A percentile compares a stretch with the other conserved stretches of the same genome.
Conservation (phyloP, 345 rosid genomes). For the Arabidopsis arenosa region DNA sequence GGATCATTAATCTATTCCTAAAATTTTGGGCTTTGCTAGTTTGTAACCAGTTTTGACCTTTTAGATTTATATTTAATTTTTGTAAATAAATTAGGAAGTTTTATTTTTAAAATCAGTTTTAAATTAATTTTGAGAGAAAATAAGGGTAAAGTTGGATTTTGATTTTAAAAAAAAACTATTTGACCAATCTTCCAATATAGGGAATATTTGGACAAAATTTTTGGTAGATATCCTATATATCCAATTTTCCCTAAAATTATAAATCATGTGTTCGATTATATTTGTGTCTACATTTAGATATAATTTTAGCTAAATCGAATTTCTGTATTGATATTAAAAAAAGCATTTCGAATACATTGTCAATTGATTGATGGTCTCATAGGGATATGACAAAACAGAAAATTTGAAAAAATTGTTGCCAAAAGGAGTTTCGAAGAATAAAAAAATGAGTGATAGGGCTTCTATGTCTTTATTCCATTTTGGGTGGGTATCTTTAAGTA, state of each 20-base stretch:
- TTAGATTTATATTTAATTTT: no score
- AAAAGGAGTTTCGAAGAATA: conserved; percentile 37
- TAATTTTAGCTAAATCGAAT: not conserved
- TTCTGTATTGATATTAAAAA: not conserved
- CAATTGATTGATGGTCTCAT: conserved; percentile 33
- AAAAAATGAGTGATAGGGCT: conserved; percentile 30
- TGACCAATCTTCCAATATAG: no score
- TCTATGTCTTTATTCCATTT: conserved; percentile 40
- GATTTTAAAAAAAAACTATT: no score
- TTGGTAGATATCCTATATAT: no score
- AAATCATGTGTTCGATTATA: not conserved
- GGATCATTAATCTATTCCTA: not conserved
- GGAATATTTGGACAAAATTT: no score
- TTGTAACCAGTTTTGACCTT: no score
- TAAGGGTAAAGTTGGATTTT: no score
- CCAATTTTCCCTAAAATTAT: not conserved
- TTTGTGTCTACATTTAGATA: not conserved
- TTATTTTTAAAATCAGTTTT: no score
- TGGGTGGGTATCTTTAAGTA: conserved; percentile 44
- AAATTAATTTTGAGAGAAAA: no score
- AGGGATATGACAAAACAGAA: conserved; percentile 26
- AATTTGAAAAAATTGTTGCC: conserved; percentile 22
- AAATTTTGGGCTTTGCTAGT: not conserved
- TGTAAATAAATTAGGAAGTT: no score
- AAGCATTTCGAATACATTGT: conserved; percentile 20